phyloP scores from a whole-genome alignment of 805 yeast genomes.

The Wickerhamiella sergipiensis region DNA sequence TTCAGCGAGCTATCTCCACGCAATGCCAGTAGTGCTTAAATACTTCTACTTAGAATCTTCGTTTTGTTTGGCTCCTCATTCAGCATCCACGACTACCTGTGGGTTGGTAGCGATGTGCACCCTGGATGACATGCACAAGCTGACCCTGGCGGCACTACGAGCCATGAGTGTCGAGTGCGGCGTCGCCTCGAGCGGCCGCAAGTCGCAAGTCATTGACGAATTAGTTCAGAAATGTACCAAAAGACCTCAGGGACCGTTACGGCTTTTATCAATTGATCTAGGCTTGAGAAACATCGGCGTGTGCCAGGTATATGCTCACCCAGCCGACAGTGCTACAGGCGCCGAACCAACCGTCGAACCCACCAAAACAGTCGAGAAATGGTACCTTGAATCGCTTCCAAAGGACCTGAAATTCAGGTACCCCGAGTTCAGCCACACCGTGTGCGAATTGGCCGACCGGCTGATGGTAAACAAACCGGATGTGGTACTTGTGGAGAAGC shows the following conservation, averaged over 20 bases:
- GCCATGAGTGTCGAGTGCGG: slow-evolving; percentile 12
- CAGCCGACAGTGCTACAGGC: slow-evolving; percentile 1
- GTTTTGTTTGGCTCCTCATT: too few relatives aligned
- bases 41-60: too few relatives aligned
- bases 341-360: slow-evolving; percentile 1
- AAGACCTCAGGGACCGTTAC: slow-evolving; percentile 1
- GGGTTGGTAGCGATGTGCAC: slow-evolving; percentile 4
- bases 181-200: slow-evolving; percentile 12
- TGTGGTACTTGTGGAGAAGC: slow-evolving; percentile 40
- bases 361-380: slow-evolving; percentile 4
- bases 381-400: slow-evolving; percentile 7
- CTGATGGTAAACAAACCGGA: slow-evolving; percentile 23
- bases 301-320: slow-evolving; percentile 10
- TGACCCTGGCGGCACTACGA: neutral
- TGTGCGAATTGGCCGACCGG: slow-evolving; percentile 11
- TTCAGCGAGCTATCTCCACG: slow-evolving; percentile 1
- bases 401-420: slow-evolving; percentile 13
- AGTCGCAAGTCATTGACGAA: slow-evolving; percentile 6
- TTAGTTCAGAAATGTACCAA: slow-evolving; percentile 1
- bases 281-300: slow-evolving; percentile 24
- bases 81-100: too few relatives aligned
- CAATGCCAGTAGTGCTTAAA: neutral
- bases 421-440: slow-evolving; percentile 19
- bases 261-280: slow-evolving; percentile 23
- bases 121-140: slow-evolving; percentile 2